Conservation (phyloP, 768 basidiomycete species). For the Kwoniella heveanensis region DNA sequence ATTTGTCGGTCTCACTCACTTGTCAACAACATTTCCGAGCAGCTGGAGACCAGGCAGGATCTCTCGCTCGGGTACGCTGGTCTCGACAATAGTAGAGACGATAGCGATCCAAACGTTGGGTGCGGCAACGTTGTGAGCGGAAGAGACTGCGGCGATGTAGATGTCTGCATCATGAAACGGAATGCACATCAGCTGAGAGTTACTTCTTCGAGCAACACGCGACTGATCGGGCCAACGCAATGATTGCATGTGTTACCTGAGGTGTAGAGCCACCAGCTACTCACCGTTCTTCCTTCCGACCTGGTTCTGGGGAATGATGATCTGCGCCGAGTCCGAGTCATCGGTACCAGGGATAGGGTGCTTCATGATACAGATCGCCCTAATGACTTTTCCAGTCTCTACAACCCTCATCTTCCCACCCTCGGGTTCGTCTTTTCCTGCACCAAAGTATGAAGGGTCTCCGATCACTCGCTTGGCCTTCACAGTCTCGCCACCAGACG, state of each 20-base stretch:
- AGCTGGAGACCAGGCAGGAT: constrained; percentile 88
- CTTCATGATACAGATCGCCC: constrained; percentile 96
- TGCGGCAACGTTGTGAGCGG: constrained; percentile 95
- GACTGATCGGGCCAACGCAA: constrained; percentile 7
- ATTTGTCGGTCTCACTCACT: constrained; percentile 62
- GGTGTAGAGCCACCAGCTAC: constrained; percentile 43
- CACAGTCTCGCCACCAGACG: constrained; percentile 83
- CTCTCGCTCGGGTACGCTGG: constrained; percentile 84
- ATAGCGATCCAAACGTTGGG: constrained; percentile 95
- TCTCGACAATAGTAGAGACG: constrained; percentile 97
- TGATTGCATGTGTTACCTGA: no score
- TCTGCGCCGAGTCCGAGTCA: constrained; percentile 89
- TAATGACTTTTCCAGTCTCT: constrained; percentile 89
- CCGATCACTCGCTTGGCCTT: constrained; percentile 98
- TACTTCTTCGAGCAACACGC: neutral
- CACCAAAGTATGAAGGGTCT: constrained; percentile 95
- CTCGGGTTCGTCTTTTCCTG: constrained; percentile 65
- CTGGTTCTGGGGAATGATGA: constrained; percentile 99
- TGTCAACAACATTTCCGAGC: constrained; percentile 88
- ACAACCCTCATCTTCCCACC: constrained; percentile 81
- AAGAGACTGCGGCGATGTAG: constrained; percentile 96
- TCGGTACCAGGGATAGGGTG: constrained; percentile 98
- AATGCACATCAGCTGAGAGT: constrained; percentile 4
- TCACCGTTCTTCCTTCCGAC: constrained; percentile 86
- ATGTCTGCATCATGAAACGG: constrained; percentile 67